Conservation (phyloP, 371 early-diverging fungal genomes). For the Syncephalastrum racemosum region DNA sequence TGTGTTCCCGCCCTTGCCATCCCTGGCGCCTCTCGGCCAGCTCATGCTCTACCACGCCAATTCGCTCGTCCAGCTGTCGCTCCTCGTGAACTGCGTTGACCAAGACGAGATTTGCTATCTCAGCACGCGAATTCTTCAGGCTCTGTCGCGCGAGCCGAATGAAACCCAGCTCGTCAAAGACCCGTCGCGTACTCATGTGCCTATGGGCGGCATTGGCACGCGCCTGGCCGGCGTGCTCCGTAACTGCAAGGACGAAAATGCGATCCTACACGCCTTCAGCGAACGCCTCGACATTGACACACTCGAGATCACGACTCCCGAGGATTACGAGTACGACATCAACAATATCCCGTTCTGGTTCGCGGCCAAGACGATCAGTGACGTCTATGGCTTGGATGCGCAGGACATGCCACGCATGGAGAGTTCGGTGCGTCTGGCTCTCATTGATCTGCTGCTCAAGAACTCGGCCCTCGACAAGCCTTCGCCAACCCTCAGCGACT, state of each 20-base stretch:
- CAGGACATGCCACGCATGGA: constrained; percentile 20
- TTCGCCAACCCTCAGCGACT: constrained; percentile 82
- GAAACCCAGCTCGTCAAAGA: constrained; percentile 14
- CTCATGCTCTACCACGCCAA: constrained; percentile 68
- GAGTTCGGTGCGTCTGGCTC: constrained; percentile 66
- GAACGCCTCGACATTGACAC: constrained; percentile 69
- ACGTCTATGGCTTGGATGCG: constrained; percentile 20
- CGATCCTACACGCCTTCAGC: constrained; percentile 77
- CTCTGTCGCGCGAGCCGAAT: constrained; percentile 65
- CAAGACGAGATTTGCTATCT: constrained; percentile 74
- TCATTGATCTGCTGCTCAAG: constrained; percentile 68
- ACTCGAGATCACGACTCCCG: constrained; percentile 43
- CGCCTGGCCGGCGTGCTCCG: constrained; percentile 74
- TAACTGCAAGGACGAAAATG: constrained; percentile 56
- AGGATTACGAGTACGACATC: constrained; percentile 46
- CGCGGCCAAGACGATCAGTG: constrained; percentile 24
- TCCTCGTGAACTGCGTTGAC: constrained; percentile 59
- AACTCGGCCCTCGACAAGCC: constrained; percentile 48
- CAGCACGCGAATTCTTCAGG: constrained; percentile 70
- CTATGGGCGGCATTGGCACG: constrained; percentile 46
- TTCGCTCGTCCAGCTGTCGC: constrained; percentile 70
- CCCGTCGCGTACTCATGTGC: constrained; percentile 15
- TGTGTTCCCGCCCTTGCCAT: constrained; percentile 32
- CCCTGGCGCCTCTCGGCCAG: constrained; percentile 77
- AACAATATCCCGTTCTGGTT: constrained; percentile 51